Evolutionary conservation across 2,329 filamentous ascomycete species (phyloP).

Genomic region (Penicillium italicum): DNA sequence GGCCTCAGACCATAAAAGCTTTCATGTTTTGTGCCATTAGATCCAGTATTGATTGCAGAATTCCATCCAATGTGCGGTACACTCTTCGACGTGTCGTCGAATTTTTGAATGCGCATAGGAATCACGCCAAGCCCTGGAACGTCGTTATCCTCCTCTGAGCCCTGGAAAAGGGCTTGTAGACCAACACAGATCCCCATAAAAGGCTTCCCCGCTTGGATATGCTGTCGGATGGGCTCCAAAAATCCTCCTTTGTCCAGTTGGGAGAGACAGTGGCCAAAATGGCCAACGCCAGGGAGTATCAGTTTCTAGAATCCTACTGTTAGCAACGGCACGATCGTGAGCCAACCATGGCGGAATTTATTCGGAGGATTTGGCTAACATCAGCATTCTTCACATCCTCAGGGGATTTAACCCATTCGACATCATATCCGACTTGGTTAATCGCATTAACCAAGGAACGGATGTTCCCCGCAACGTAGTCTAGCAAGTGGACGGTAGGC

Average conservation of each 20-base stretch:
- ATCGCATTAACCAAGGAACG: slow-evolving; percentile 96
- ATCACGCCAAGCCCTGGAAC: slow-evolving; percentile 74
- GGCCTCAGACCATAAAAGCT: slow-evolving; percentile 75
- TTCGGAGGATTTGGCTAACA: slow-evolving; percentile 49
- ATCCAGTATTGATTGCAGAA: slow-evolving; percentile 61
- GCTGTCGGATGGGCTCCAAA: slow-evolving; percentile 72
- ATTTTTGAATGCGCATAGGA: slow-evolving; percentile 66
- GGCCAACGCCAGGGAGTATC: slow-evolving; percentile 92
- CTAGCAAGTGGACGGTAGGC: slow-evolving; percentile 53
- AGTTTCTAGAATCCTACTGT: slow-evolving; percentile 62
- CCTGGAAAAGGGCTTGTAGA: slow-evolving; percentile 81
- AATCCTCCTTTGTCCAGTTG: slow-evolving; percentile 81
- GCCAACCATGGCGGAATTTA: neutral
- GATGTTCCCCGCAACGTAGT: slow-evolving; percentile 96
- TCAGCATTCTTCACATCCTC: slow-evolving; percentile 81
- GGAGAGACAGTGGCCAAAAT: slow-evolving; percentile 92
- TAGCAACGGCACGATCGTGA: neutral
- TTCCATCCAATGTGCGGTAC: slow-evolving; percentile 99
- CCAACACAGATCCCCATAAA: slow-evolving; percentile 99
- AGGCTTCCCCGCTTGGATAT: slow-evolving; percentile 87
- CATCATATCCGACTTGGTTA: slow-evolving; percentile 87
- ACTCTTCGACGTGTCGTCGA: slow-evolving; percentile 73
- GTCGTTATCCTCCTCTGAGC: slow-evolving; percentile 71
- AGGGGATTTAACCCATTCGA: slow-evolving; percentile 86
- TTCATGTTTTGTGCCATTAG: slow-evolving; percentile 42